Evolutionary conservation across 139 green algal genomes (phyloP).

Genomic region (Nannochloris sp.): DNA sequence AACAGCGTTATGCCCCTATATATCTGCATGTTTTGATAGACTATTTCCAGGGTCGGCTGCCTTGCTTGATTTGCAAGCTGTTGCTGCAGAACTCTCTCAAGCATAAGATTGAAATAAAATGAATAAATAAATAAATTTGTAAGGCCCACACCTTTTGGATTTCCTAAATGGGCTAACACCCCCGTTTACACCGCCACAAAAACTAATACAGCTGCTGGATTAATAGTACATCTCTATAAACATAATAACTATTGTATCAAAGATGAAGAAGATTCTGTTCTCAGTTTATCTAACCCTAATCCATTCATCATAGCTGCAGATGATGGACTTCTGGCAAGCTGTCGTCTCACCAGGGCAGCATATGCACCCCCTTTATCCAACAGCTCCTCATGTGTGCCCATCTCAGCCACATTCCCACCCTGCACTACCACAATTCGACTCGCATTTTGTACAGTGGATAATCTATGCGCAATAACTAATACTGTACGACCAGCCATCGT

Average conservation of each 20-base stretch:
- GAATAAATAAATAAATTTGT: not conserved
- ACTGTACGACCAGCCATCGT: slow-evolving; percentile 77
- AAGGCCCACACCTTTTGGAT: not conserved
- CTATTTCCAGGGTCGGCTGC: slow-evolving; percentile 37
- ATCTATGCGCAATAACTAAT: slow-evolving; percentile 85
- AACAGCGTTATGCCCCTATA: slow-evolving; percentile 49
- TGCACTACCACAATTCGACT: slow-evolving; percentile 68
- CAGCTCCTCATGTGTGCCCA: slow-evolving; percentile 50
- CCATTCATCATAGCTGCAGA: not conserved
- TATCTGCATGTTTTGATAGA: slow-evolving; percentile 42
- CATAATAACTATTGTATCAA: too few species aligned
- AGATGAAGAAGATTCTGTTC: too few species aligned
- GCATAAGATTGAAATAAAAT: not conserved
- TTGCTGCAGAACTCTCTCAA: not conserved
- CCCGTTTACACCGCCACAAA: not conserved
- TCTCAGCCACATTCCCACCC: slow-evolving; percentile 45
- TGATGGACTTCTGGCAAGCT: slow-evolving; percentile 25
- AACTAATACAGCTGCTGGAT: not conserved
- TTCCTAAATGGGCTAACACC: not conserved
- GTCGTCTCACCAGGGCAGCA: slow-evolving; percentile 42
- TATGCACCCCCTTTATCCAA: slow-evolving; percentile 48
- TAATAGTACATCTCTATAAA: too few species aligned
- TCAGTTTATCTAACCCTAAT: not conserved
- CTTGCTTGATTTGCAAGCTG: slow-evolving; percentile 5
- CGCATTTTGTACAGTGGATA: slow-evolving; percentile 80